Conservation (phyloP, 768 basidiomycete genomes). For the Termitomyces eurrhizus region DNA sequence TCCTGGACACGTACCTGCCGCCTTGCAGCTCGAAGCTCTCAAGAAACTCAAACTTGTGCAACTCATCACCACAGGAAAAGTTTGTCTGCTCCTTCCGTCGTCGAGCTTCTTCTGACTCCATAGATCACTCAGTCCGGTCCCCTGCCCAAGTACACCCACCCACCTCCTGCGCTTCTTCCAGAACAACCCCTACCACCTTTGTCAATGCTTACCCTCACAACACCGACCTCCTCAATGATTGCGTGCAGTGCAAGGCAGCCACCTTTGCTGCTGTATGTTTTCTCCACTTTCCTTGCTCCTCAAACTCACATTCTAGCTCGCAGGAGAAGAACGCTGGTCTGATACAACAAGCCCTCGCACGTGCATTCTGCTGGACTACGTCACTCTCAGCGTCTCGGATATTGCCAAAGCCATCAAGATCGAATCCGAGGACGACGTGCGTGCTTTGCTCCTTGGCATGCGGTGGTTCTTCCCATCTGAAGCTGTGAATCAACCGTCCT, state of each 20-base stretch:
- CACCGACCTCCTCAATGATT: slow-evolving; percentile 35
- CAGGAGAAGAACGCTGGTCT: slow-evolving; percentile 77
- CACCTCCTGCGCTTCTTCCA: slow-evolving; percentile 61
- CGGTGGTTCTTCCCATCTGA: too few relatives aligned
- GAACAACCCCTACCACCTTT: slow-evolving; percentile 60
- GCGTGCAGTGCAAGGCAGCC: slow-evolving; percentile 52
- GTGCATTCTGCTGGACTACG: slow-evolving; percentile 79
- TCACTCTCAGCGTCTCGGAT: slow-evolving; percentile 70
- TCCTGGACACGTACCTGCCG: slow-evolving; percentile 53
- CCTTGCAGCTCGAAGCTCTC: slow-evolving; percentile 80
- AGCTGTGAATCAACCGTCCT: too few relatives aligned
- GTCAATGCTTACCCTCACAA: slow-evolving; percentile 64
- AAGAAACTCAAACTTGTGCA: slow-evolving; percentile 83
- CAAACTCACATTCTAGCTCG: not conserved
- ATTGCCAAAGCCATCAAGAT: slow-evolving; percentile 58
- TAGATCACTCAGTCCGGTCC: slow-evolving; percentile 30
- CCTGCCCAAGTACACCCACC: slow-evolving; percentile 74
- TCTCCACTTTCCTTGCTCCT: not conserved
- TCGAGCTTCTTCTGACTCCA: not conserved
- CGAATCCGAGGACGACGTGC: slow-evolving; percentile 49
- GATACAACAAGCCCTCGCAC: slow-evolving; percentile 58
- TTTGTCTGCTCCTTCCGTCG: slow-evolving; percentile 20
- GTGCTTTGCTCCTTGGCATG: slow-evolving; percentile 67
- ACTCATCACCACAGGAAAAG: slow-evolving; percentile 76
- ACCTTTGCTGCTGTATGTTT: slow-evolving; percentile 49